Conservation (phyloP, 495 filamentous ascomycete genomes). For the Cercophora newfieldiana region DNA sequence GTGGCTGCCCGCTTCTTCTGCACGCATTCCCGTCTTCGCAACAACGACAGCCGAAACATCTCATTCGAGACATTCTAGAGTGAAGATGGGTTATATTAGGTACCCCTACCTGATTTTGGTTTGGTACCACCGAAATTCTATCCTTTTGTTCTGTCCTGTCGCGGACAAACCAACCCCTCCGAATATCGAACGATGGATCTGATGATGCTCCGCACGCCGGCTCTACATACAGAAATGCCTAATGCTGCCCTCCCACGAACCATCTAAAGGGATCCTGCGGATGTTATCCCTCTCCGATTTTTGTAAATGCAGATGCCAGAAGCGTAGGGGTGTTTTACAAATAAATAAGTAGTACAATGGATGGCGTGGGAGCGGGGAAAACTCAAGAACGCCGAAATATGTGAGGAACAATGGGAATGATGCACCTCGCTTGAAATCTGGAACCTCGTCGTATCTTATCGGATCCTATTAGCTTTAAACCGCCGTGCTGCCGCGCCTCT, state of each 20-base stretch:
- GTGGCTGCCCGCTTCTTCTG: no score
- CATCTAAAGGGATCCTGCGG: neutral
- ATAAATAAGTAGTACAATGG: neutral
- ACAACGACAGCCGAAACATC: neutral
- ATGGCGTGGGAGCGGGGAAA: neutral
- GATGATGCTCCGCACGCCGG: neutral
- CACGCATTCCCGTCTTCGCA: no score
- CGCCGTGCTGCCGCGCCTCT: constrained; percentile 4
- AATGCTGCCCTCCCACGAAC: neutral
- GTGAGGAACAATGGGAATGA: neutral
- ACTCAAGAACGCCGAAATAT: constrained; percentile 1
- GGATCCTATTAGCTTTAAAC: neutral
- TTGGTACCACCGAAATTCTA: neutral
- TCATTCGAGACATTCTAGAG: neutral
- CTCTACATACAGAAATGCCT: neutral
- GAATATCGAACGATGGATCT: neutral
- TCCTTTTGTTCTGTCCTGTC: no score
- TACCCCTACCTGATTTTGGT: no score
- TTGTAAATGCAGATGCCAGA: constrained; percentile 6
- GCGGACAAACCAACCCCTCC: neutral
- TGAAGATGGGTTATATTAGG: constrained; percentile 8
- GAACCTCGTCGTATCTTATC: neutral
- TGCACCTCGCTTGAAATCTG: neutral
- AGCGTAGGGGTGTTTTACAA: neutral
- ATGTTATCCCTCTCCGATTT: neutral